These are phyloP conservation scores for Licmophora abbreviata DNA, from an alignment of 108 stramenopile species.

Conservation along the genomic window DNA sequence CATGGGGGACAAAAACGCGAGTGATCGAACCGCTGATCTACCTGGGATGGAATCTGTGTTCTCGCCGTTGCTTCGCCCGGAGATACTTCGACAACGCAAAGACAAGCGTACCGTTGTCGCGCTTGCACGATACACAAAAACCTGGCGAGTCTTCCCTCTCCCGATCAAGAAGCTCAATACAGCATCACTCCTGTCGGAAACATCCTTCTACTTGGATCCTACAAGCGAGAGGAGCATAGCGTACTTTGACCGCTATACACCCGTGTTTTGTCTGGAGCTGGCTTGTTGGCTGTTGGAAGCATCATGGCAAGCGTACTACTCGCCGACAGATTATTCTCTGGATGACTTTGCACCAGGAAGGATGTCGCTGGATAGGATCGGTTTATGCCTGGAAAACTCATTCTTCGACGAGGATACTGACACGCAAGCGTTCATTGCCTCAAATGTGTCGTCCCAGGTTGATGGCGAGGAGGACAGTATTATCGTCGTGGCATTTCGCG, in stretches of 20 bases:
- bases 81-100: conserved; percentile 26
- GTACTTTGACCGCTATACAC: conserved; percentile 42
- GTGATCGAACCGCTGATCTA: background rate
- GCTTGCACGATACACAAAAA: conserved; percentile 39
- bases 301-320: conserved; percentile 89
- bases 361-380: conserved; percentile 69
- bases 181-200: conserved; percentile 13
- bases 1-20: conserved; percentile 11
- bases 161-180: conserved; percentile 30
- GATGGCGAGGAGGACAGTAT: conserved; percentile 81
- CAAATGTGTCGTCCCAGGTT: conserved; percentile 48
- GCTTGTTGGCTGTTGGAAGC: conserved; percentile 83
- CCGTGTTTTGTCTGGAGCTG: conserved; percentile 83
- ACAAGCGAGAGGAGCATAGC: conserved; percentile 28
- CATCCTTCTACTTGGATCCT: conserved; percentile 19
- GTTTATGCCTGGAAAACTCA: conserved; percentile 58
- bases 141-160: conserved; percentile 66
- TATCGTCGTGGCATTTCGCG: conserved; percentile 87
- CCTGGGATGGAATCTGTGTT: conserved; percentile 6
- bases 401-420: conserved; percentile 66
- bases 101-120: conserved; percentile 65
- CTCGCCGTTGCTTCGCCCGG: conserved; percentile 10
- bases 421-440: conserved; percentile 66
- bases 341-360: conserved; percentile 36
- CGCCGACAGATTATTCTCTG: conserved; percentile 36